Evolutionary conservation across 257 asterid genomes (phyloP).

Genomic region (Solanum pimpinellifolium): DNA sequence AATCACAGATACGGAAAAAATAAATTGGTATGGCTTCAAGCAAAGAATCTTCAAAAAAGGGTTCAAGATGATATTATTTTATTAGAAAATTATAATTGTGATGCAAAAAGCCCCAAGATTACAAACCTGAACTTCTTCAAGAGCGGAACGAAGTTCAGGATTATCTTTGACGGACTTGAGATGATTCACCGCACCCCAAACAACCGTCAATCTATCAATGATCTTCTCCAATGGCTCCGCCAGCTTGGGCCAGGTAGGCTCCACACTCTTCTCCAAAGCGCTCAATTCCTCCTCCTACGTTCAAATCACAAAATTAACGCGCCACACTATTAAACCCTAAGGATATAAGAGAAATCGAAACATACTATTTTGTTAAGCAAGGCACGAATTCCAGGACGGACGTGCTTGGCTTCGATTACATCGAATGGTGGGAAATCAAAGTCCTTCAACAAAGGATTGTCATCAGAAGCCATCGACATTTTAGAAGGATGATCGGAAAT

Average conservation of each 20-base stretch:
- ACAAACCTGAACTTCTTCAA: conserved; percentile 96
- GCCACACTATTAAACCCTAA: not conserved
- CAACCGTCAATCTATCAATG: conserved; percentile 54
- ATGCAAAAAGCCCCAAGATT: not conserved
- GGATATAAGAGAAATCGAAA: not conserved
- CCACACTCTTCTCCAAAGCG: conserved; percentile 80
- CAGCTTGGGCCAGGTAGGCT: conserved; percentile 87
- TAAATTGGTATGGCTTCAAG: not conserved
- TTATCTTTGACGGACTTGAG: conserved; percentile 84
- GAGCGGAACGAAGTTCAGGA: conserved; percentile 82
- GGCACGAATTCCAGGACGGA: conserved; percentile 82
- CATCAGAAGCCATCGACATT: conserved; percentile 11
- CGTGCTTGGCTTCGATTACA: conserved; percentile 62
- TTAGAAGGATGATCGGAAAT: not conserved
- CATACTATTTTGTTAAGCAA: conserved; percentile 64
- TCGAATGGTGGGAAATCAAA: conserved; percentile 90
- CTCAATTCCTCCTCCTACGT: conserved; percentile 61
- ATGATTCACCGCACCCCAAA: conserved; percentile 95
- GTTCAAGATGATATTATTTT: not conserved
- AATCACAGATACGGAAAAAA: not conserved
- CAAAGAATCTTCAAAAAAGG: not conserved
- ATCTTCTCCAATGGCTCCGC: conserved; percentile 96
- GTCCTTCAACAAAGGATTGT: conserved; percentile 63
- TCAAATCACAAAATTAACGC: not conserved
- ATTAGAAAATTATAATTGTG: not conserved